Evolutionary conservation across 495 filamentous ascomycete species (phyloP).

Genomic region (Penicillium mononematosum): DNA sequence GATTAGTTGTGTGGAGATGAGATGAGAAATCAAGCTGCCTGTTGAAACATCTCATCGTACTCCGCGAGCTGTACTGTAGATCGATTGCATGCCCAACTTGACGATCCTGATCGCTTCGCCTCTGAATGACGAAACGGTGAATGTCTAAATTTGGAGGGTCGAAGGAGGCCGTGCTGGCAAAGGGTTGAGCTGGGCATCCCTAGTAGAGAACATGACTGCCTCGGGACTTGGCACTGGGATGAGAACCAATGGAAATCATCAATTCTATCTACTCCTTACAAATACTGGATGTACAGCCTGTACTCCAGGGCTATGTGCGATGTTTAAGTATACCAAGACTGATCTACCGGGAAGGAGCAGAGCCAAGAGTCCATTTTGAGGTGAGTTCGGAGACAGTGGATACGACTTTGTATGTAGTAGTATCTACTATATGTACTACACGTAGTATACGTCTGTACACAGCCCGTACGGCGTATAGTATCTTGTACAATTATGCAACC

Average conservation of each 20-base stretch:
- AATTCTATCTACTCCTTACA: neutral
- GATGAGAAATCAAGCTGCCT: constrained; percentile 5
- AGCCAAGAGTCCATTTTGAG: constrained; percentile 12
- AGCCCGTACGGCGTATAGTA: neutral
- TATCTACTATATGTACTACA: neutral
- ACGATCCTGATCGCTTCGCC: constrained; percentile 7
- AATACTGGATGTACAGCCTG: neutral
- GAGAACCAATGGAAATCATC: neutral
- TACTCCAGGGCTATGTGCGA: neutral
- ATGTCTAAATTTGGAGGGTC: constrained; percentile 1
- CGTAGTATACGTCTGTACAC: neutral
- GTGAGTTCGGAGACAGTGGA: constrained; percentile 4
- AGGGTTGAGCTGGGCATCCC: constrained; percentile 9
- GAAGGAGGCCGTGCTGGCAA: constrained; percentile 6
- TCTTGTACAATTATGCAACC: neutral
- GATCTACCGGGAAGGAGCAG: constrained; percentile 20
- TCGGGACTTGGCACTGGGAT: constrained; percentile 5
- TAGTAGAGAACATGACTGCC: constrained; percentile 6
- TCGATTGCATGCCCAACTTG: constrained; percentile 13
- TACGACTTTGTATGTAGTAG: neutral
- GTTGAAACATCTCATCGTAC: constrained; percentile 3
- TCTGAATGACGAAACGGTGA: constrained; percentile 4
- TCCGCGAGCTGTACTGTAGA: neutral
- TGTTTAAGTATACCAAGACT: constrained; percentile 21
- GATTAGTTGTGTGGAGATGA: constrained; percentile 8